These are phyloP conservation scores for Pseudonectria foliicola DNA, from an alignment of 2,329 filamentous ascomycete species.

Conservation along the genomic window DNA sequence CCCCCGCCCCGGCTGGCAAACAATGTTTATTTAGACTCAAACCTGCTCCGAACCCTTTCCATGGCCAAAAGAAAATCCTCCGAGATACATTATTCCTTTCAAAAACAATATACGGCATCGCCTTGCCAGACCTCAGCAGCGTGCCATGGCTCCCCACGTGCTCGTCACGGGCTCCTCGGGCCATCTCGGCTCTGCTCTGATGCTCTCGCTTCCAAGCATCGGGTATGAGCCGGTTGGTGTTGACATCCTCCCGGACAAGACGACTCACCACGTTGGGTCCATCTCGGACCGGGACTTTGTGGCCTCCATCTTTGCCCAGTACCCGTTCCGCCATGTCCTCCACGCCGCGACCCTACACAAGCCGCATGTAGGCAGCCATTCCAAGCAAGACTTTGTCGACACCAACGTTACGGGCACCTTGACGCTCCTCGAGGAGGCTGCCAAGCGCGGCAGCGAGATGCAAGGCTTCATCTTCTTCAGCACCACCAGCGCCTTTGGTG, in stretches of 20 bases:
- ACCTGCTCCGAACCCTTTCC: too few species aligned
- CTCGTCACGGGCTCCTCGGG: slow-evolving; percentile 41
- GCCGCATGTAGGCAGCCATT: slow-evolving; percentile 38
- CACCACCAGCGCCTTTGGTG: slow-evolving; percentile 39
- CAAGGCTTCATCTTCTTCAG: slow-evolving; percentile 38
- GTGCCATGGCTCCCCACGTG: slow-evolving; percentile 20
- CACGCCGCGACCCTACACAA: slow-evolving; percentile 42
- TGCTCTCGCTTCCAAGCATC: slow-evolving; percentile 32
- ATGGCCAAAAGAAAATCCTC: too few species aligned
- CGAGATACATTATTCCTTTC: too few species aligned
- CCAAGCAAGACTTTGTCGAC: slow-evolving; percentile 36
- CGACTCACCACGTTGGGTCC: slow-evolving; percentile 30
- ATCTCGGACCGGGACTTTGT: slow-evolving; percentile 31
- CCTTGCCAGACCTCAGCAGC: too few species aligned
- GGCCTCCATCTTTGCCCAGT: slow-evolving; percentile 20
- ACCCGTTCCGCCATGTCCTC: slow-evolving; percentile 34
- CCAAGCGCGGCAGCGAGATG: slow-evolving; percentile 17
- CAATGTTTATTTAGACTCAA: too few species aligned
- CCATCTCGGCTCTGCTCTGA: slow-evolving; percentile 39
- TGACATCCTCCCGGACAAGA: slow-evolving; percentile 33
- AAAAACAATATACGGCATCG: too few species aligned
- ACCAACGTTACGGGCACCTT: slow-evolving; percentile 39
- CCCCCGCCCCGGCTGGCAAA: too few species aligned
- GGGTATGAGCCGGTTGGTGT: slow-evolving; percentile 36
- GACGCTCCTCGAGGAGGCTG: slow-evolving; percentile 33